Evolutionary conservation across 2,329 filamentous ascomycete genomes (phyloP), one percentile per base, ranked within the genome.

Genomic region (Aspergillus ochraceus): DNA sequence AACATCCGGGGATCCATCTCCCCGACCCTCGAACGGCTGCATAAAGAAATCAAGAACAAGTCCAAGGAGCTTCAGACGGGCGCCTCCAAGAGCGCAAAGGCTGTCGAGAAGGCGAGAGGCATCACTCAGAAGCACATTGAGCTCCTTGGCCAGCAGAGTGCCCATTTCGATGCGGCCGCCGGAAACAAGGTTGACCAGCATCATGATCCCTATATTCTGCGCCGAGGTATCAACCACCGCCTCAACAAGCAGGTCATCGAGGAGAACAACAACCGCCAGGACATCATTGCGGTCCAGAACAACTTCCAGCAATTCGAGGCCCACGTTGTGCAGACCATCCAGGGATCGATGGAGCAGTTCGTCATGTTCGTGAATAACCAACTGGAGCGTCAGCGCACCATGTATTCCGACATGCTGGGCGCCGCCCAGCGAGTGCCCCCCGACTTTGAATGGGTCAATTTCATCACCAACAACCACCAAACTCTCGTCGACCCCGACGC

Each of bases 11-110:
- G 88, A 60, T 88, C 88, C 14, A 90, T 98, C 30, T 83, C 97
- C 20, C 95, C 94, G 42, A 88, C 94, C 64, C 88, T 99, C 72
- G 91, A 96, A 69, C 90, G 92, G 55, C 83, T 99, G 52, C 93
- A 98, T 80, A 89, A 91, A 75, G 95, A 98, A 76, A 95, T 99
- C 82, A 99, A 98, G 84, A 88, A 90, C 80, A 98, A 98, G 82
- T 84, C 86, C 64, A 98, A 98, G 82, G 93, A 97, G 78, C 84
- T 99, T 53, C 84, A 86, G 49, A 84, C 87, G 62, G 93, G 94
- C 9, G 91, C 90, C 22, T 85, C 88, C 62, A 97, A 96, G 81
- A 86, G 88, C 17, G 87, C 90, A 66, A 99, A 98, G 80, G 87
- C 91, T 54, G 92, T 99, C 22, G 92, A 97, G 63, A 97, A 96